A percentile compares a stretch with the other conserved stretches of the same genome.
Conservation (phyloP, 305 asterid genomes). For the Fraxinus baroniana region DNA sequence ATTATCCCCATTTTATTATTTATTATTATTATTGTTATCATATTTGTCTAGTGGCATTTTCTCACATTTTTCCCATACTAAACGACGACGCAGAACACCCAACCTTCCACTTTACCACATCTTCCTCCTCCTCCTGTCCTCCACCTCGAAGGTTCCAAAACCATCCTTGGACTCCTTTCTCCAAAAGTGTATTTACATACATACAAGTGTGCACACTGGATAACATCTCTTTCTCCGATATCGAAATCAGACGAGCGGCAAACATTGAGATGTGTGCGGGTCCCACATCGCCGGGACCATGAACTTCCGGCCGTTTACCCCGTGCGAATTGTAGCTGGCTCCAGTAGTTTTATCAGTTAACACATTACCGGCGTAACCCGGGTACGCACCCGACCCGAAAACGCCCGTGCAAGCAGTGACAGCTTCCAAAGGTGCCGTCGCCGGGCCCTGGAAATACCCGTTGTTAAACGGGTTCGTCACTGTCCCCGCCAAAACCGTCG, state of each 20-base stretch:
- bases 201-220: constrained; percentile 28
- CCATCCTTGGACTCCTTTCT: neutral
- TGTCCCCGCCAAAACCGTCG: constrained; percentile 83
- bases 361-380: constrained; percentile 70
- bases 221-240: neutral
- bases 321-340: constrained; percentile 76
- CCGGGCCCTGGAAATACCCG: constrained; percentile 87
- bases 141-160: constrained; percentile 20
- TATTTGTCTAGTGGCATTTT: neutral
- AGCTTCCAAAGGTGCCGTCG: constrained; percentile 83
- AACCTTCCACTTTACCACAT: neutral
- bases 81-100: neutral
- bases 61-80: neutral
- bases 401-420: constrained; percentile 81
- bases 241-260: constrained; percentile 55
- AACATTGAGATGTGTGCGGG: constrained; percentile 62
- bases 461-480: constrained; percentile 78
- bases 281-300: constrained; percentile 97
- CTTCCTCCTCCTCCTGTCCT: too few species aligned
- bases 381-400: constrained; percentile 86
- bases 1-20: neutral
- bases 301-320: constrained; percentile 61
- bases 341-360: constrained; percentile 63
- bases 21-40: neutral
- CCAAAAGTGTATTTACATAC: constrained; percentile 30